Evolutionary conservation across 345 rosid species (phyloP), one percentile per base, ranked within the genome.

Genomic region (Linum usitatissimum): DNA sequence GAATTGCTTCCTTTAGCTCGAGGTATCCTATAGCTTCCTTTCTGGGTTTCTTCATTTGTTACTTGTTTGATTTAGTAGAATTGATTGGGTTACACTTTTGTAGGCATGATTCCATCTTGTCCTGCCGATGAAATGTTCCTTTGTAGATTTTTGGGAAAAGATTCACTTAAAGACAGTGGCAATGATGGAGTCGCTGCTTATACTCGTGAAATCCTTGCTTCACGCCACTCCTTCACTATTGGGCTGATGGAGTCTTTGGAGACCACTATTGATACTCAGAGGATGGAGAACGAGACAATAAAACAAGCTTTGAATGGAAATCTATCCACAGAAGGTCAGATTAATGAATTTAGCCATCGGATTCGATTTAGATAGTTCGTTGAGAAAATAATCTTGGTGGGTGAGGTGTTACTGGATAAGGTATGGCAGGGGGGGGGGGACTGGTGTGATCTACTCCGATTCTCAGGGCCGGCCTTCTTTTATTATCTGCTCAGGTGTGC

Each of bases 91-190:
- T 56, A 30, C 60, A 49, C 55, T 71, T 58, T 74, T 40, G 38
- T 74, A 88, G 98, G 88, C 76, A 75, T 79, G 39, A 70, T 84
- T 67, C 91, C 96, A 42, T 78, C 84, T 30, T 87, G 91, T 63
- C 67, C 84, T 61, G 77, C 91, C 9, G 91, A 89, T 66, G 87
- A 92, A 68, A 80, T 72, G 65, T 87, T 92, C 75, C 84, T 92
- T 9, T 89, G 93, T 77, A 87, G 91, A 81, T 76, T 92, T 69
- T 77, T 89, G 56, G 77, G 77, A 66, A 68, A 64, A 65, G 86
- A 84, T 76, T 78, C 82, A 54, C 57, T 89, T 70, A 80, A 67
- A 55, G 66, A 73, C 71, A 64, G 63, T 61, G 77, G 62, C 19
- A 70, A 65, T 75, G 78, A 69, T 68, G 83, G 67, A 56, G 70